Evolutionary conservation across 2,329 filamentous ascomycete species (phyloP).

Genomic region (Ophiocordyceps australis): DNA sequence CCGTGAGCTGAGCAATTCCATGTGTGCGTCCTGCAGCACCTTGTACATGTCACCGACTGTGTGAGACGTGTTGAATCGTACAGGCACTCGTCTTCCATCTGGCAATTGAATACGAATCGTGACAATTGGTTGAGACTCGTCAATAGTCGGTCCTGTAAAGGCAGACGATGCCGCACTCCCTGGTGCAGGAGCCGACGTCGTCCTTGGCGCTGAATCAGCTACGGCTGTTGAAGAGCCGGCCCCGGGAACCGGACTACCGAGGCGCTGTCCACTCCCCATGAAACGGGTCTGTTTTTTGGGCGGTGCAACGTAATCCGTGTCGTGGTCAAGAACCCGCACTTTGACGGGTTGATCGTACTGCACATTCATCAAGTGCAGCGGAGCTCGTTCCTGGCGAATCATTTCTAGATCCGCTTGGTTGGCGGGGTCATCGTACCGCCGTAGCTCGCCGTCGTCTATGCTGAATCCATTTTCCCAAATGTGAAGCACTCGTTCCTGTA

Average conservation of each 20-base stretch:
- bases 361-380: conserved; percentile 63
- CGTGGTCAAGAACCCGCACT: conserved; percentile 61
- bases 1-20: conserved; percentile 35
- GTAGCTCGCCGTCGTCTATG: conserved; percentile 63
- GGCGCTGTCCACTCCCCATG: conserved; percentile 48
- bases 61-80: conserved; percentile 64
- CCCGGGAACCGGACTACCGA: conserved; percentile 63
- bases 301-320: conserved; percentile 49
- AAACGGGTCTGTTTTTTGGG: conserved; percentile 68
- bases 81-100: conserved; percentile 59
- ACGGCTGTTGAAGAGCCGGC: conserved; percentile 14
- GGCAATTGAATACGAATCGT: conserved; percentile 62
- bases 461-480: conserved; percentile 77
- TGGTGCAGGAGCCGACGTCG: conserved; percentile 15
- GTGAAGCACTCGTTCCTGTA: conserved; percentile 53
- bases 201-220: conserved; percentile 13
- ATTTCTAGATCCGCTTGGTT: conserved; percentile 56
- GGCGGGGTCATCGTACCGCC: conserved; percentile 60
- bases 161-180: conserved; percentile 18
- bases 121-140: conserved; percentile 48
- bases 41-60: conserved; percentile 63
- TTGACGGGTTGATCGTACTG: conserved; percentile 58
- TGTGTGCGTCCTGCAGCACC: conserved; percentile 49
- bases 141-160: conserved; percentile 22
- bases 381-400: conserved; percentile 61